Base-by-base conservation (phyloP, 2,329 filamentous ascomycete genomes). In the Ophiostoma fasciatum region DNA sequence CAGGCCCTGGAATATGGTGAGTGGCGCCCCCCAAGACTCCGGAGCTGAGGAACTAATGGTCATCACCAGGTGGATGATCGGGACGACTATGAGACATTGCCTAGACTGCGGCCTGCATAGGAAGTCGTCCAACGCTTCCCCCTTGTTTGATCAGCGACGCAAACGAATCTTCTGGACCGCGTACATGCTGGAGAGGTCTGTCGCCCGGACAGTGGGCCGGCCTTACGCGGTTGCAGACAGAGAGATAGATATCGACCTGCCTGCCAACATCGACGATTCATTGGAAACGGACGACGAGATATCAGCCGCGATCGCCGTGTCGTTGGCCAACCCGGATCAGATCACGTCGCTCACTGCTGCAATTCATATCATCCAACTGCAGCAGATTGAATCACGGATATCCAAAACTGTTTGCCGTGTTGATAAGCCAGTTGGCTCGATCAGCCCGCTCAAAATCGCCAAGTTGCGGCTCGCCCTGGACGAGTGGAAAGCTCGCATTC, bases 151-250 rank as follows among this genome's bases (percentile, higher is more conserved):
- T 26, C 35, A 37, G 13, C 35, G 35, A 29, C 35, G 35, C n/a
- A 37, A 37, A 13, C 35, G 35, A n/a, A 37, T 37, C 15, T 37
- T 37, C 28, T 37, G 35, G 35, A 37, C 29, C 12, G 35, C 35
- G 15, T 37, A 36, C 18, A 37, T 37, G 35, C 35, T 37, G 13
- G 35, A 37, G 23, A 19, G 35, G 4, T 37, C 35, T 5, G 35
- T 37, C 17, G 35, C 35, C 15, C 28, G 35, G 11, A 37, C 35
- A 7, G 35, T 37, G 3, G 35, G 35, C 5, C 35, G 35, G 21
- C 35, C 35, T 4, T 37, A 29, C 18, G 20, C 35, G 3, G 35
- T 37, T 4, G 22, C 35, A 7, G 35, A 37, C 29, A 18, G 35
- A 14, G 35, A 37, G 30, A 37, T 37, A 21, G 35, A 37, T 9